Conservation (phyloP, 768 basidiomycete species). For the Lentinula edodes region DNA sequence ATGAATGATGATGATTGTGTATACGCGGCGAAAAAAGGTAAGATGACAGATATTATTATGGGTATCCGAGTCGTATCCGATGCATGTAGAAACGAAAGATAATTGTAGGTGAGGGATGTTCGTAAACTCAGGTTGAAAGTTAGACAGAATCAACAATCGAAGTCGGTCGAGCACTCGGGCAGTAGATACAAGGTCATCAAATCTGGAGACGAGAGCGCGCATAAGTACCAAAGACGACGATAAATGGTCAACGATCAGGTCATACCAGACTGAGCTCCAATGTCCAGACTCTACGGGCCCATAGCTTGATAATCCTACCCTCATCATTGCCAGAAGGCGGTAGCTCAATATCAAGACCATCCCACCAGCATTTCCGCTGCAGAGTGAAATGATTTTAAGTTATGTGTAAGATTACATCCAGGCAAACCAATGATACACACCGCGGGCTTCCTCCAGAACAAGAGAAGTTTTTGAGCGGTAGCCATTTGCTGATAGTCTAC, state of each 20-base stretch:
- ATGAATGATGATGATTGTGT: not conserved
- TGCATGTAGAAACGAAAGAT: not conserved
- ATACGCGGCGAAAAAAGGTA: not conserved
- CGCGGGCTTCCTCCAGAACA: conserved; percentile 99
- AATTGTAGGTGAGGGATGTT: not conserved
- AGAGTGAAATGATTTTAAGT: conserved; percentile 7
- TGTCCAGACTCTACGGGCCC: conserved; percentile 98
- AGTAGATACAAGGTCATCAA: not conserved
- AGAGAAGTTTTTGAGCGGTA: conserved; percentile 91
- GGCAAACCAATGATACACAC: conserved; percentile 43
- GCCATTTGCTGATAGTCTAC: conserved; percentile 93
- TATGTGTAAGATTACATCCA: not conserved
- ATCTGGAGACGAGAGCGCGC: not conserved
- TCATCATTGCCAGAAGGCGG: conserved; percentile 48
- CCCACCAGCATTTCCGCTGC: conserved; percentile 99
- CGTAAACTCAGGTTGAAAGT: not conserved
- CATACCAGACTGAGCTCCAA: conserved; percentile 89
- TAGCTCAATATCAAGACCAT: conserved; percentile 87
- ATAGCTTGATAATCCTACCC: conserved; percentile 72
- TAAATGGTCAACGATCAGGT: conserved; percentile 3
- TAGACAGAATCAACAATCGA: not conserved
- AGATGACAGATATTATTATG: not conserved
- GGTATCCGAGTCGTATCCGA: not conserved
- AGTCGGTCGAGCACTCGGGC: not conserved
- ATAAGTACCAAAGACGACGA: not conserved